These are phyloP conservation scores for Macrotyloma uniflorum DNA, from an alignment of 306 rosid species.

Conservation along the genomic window DNA sequence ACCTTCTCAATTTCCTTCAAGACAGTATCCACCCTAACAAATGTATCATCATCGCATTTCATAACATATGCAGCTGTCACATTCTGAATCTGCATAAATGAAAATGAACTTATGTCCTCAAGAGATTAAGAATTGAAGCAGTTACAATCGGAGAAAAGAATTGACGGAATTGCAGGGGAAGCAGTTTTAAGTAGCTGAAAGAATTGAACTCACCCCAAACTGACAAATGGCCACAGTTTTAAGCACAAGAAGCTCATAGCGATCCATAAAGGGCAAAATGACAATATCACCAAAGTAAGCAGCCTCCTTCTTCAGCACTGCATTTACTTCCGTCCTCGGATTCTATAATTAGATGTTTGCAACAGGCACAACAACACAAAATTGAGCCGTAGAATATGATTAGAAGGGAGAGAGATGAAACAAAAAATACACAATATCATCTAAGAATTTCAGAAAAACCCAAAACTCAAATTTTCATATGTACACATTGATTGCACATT, in stretches of 20 bases:
- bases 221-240: conserved; percentile 93
- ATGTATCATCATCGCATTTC: conserved; percentile 95
- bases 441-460: conserved; percentile 8
- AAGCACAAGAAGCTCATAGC: conserved; percentile 88
- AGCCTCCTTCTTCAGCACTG: conserved; percentile 82
- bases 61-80: conserved; percentile 73
- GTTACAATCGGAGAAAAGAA: neutral
- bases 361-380: conserved; percentile 22
- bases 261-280: conserved; percentile 93
- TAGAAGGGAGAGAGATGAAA: conserved; percentile 6
- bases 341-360: conserved; percentile 54
- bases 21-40: conserved; percentile 76
- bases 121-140: neutral
- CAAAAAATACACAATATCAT: conserved; percentile 1
- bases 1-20: conserved; percentile 68
- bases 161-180: neutral
- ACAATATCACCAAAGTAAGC: conserved; percentile 87
- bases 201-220: conserved; percentile 68
- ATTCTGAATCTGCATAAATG: conserved; percentile 66
- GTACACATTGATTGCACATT: conserved; percentile 23
- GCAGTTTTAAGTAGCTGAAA: conserved; percentile 9
- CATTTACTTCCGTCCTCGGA: conserved; percentile 94
- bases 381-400: conserved; percentile 33
- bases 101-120: conserved; percentile 30
- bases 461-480: conserved; percentile 5